Base-by-base conservation (phyloP, 163 green algal species). In the Chlorella variabilis region DNA sequence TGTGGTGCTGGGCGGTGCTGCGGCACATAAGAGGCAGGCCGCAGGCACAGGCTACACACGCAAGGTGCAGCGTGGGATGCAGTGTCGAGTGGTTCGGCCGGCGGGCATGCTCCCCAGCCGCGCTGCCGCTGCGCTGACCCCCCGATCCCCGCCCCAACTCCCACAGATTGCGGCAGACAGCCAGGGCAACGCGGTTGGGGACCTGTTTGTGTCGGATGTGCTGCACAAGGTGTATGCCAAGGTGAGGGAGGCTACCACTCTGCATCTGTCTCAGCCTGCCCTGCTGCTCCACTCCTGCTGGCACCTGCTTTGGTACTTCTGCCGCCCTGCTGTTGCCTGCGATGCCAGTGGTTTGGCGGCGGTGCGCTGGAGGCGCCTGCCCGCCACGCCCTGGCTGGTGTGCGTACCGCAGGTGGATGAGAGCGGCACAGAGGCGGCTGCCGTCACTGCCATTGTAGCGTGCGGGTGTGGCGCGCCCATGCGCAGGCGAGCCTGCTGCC, bases 211-310 rank as follows among this genome's bases (percentile, higher is more conserved):
- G 25, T 78, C 58, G 3, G 77, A 83, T 15, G 83, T 87, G 2
- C 27, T 83, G 13, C 83, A 87, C 66, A 87, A 87, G 29, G 77
- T 83, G 17, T 83, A 79, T 36, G 71, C 62, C 9, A 80, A 80
- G 73, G 73, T 69, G 36, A 42, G 20, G 15, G 2, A 68, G 17
- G 20, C 20, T 71, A 36, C 38, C 27, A 1, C 5, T 38, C 17
- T 70, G n/a, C n/a, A n/a, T n/a, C n/a, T n/a, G n/a, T n/a, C n/a
- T n/a, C n/a, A n/a, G n/a, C n/a, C n/a, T n/a, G n/a, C n/a, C n/a
- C n/a, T n/a, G n/a, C n/a, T n/a, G n/a, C 15, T n/a, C 54, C 20
- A 25, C 13, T 4, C 54, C 20, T 15, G 23, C 20, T 62, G 54
- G 20, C 15, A 27, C 9, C 15, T 54, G 45, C 45, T 54, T 54